Percentiles rank a stretch among this genome's conserved stretches.
These are phyloP conservation scores for Erucastrum elatum DNA, from an alignment of 345 rosid genomes.

Conservation along the genomic window DNA sequence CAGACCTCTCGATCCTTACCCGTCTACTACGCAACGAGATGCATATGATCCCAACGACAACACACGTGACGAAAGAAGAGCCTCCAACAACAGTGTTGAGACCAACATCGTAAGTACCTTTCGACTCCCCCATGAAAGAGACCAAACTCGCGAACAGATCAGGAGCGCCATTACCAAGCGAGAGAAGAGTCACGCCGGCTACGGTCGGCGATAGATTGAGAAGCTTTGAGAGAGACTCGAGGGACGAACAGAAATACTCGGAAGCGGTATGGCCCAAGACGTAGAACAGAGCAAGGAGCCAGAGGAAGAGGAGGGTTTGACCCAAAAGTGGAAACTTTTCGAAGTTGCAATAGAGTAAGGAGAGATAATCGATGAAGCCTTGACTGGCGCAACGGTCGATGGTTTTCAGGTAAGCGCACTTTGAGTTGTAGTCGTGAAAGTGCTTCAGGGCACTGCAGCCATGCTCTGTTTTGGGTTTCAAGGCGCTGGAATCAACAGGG, in stretches of 20 bases:
- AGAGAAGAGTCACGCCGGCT: constrained; percentile 82
- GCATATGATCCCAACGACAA: constrained; percentile 76
- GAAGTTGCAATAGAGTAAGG: constrained; percentile 70
- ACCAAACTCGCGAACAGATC: constrained; percentile 84
- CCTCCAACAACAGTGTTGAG: constrained; percentile 82
- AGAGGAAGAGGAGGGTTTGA: constrained; percentile 49
- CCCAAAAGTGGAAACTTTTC: constrained; percentile 54
- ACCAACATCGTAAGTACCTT: constrained; percentile 65
- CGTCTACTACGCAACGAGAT: constrained; percentile 39
- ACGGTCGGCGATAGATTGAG: constrained; percentile 78
- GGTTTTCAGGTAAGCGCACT: constrained; percentile 63
- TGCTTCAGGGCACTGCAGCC: constrained; percentile 36
- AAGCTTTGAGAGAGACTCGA: constrained; percentile 71
- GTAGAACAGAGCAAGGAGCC: constrained; percentile 77
- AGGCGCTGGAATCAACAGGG: constrained; percentile 30
- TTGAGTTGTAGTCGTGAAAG: constrained; percentile 48
- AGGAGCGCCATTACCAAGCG: constrained; percentile 89
- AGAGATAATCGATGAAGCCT: constrained; percentile 83
- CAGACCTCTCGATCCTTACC: constrained; percentile 55
- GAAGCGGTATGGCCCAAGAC: constrained; percentile 84
- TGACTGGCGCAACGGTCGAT: constrained; percentile 58
- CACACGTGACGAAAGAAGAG: constrained; percentile 73
- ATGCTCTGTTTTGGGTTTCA: constrained; percentile 27
- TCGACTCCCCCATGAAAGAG: constrained; percentile 64
- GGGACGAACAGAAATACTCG: constrained; percentile 72